Evolutionary conservation across 1,139 yeast species (phyloP), one percentile per base, ranked within the genome.

Genomic region (Yamadazyma triangularis): DNA sequence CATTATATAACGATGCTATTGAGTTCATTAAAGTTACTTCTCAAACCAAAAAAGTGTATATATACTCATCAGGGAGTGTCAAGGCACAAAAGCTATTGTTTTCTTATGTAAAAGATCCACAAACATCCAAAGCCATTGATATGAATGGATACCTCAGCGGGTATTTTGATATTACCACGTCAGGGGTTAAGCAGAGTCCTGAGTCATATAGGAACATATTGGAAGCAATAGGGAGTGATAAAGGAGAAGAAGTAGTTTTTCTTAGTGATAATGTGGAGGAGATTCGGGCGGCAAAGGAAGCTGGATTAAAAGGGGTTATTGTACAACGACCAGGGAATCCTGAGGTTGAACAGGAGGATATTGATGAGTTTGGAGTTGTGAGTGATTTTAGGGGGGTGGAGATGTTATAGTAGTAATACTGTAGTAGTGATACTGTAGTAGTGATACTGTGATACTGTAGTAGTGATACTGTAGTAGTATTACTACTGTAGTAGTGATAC

Each of bases 51-150:
- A 58, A 60, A 5, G 63, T 86, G 0, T 85, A 70, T 50, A 87
- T 89, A 13, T 89, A 89, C 56, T 87, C 96, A 0, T 84, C 95
- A n/a, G 97, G 97, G 1, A 81, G 93, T 30, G 77, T 89, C 21
- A 73, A 77, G 35, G 96, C 96, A 0, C 97, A 89, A 48, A 79
- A 79, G 40, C 60, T 88, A 37, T 61, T 89, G 35, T 86, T 89
- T 50, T 69, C 68, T 0, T 73, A 85, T 50, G 89, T 84, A 4
- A 56, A 60, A 27, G 18, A 27, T 4, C 24, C 29, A 8, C 11
- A 36, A 22, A 35, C 32, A 3, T 41, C 50, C 9, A 47, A 48
- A 5, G 41, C 55, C 6, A 45, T 56, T 13, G 82, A 84, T 52
- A 54, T 87, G 49, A 83, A 76, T 31, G 53, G 58, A 1, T 50